Conservation (phyloP, 495 filamentous ascomycete genomes). For the Podospora pseudocomata region DNA sequence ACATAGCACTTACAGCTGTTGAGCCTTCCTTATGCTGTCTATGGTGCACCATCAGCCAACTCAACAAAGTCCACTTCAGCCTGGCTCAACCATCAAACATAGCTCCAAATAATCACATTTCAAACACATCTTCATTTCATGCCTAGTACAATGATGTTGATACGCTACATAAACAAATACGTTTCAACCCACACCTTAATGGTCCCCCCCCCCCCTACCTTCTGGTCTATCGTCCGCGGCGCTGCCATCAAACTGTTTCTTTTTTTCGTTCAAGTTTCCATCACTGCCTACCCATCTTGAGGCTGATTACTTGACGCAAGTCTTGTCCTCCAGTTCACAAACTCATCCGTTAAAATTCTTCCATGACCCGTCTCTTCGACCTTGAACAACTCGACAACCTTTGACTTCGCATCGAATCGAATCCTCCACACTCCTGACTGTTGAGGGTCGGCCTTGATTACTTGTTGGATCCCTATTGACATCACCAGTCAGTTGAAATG, state of each 20-base stretch:
- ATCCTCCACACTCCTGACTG: constrained; percentile 72
- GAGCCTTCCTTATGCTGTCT: too few relatives aligned
- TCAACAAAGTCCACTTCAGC: background rate
- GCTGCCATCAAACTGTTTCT: too few relatives aligned
- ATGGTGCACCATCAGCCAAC: background rate
- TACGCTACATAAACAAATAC: too few relatives aligned
- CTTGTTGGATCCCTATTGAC: constrained; percentile 57
- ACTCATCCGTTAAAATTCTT: constrained; percentile 70
- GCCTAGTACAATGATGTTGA: too few relatives aligned
- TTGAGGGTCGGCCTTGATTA: constrained; percentile 53
- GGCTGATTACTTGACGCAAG: constrained; percentile 20
- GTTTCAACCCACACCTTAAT: too few relatives aligned
- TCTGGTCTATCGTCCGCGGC: too few relatives aligned
- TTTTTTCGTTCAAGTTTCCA: background rate
- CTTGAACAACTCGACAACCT: constrained; percentile 65
- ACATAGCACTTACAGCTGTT: too few relatives aligned
- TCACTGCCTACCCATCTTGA: background rate
- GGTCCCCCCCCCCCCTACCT: too few relatives aligned
- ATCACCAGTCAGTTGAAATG: background rate
- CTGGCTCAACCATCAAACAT: background rate
- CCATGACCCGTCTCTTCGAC: constrained; percentile 71
- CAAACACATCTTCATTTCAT: background rate
- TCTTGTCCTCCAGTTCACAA: constrained; percentile 68
- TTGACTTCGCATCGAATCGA: constrained; percentile 52
- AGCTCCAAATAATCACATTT: background rate